phyloP scores from a whole-genome alignment of 2,329 filamentous ascomycete genomes.

The Talaromyces funiculosus region DNA sequence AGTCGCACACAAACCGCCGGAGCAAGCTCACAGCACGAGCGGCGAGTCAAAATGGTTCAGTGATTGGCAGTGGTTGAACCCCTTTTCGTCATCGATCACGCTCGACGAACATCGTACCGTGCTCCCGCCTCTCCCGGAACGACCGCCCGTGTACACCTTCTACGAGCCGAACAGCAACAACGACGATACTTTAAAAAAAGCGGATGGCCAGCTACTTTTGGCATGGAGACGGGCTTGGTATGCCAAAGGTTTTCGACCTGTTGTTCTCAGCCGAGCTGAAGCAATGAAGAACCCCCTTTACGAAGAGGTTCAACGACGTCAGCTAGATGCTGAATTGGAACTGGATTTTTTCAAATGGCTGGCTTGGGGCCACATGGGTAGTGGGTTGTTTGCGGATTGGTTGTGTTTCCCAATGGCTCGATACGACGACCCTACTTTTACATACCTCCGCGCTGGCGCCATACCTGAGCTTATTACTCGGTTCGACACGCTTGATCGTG shows the following conservation, averaged over 20 bases:
- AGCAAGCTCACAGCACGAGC: conserved; percentile 71
- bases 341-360: conserved; percentile 76
- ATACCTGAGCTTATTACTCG: conserved; percentile 64
- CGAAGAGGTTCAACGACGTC: conserved; percentile 54
- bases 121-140: conserved; percentile 66
- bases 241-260: conserved; percentile 83
- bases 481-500: conserved; percentile 66
- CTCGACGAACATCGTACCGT: conserved; percentile 78
- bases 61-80: conserved; percentile 84
- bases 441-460: conserved; percentile 68
- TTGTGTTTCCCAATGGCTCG: conserved; percentile 78
- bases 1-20: conserved; percentile 64
- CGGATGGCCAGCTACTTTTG: conserved; percentile 72
- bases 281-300: conserved; percentile 79
- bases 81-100: conserved; percentile 75
- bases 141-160: conserved; percentile 82
- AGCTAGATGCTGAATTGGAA: conserved; percentile 56
- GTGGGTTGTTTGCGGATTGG: conserved; percentile 72
- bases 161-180: conserved; percentile 66
- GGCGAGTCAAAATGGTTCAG: conserved; percentile 79
- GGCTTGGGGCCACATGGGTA: conserved; percentile 87
- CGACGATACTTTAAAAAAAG: conserved; percentile 59
- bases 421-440: conserved; percentile 65
- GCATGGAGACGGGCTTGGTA: conserved; percentile 94
- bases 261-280: conserved; percentile 73